Evolutionary conservation across 225 moss, liverwort and hornwort species (phyloP).

Genomic region (Bryum argenteum): DNA sequence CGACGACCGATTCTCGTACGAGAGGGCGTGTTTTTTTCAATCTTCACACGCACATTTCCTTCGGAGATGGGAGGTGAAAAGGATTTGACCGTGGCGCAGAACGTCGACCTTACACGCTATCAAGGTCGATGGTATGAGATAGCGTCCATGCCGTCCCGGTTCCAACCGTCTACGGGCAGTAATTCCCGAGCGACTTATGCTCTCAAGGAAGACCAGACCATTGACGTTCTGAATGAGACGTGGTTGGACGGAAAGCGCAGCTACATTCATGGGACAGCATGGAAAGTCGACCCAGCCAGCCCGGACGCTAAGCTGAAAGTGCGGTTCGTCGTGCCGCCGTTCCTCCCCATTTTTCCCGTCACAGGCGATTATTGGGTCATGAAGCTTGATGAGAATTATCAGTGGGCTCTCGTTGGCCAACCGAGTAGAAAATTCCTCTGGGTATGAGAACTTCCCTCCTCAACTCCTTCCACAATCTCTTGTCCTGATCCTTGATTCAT

Average conservation of each 20-base stretch:
- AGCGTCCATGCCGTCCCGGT: constrained; percentile 62
- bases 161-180: constrained; percentile 64
- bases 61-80: constrained; percentile 44
- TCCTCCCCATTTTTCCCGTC: constrained; percentile 70
- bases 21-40: neutral
- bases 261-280: constrained; percentile 65
- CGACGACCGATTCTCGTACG: neutral
- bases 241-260: constrained; percentile 67
- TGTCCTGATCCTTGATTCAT: neutral
- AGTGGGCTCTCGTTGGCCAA: constrained; percentile 81
- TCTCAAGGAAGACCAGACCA: constrained; percentile 62
- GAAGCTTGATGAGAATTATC: constrained; percentile 66
- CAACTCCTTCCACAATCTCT: constrained; percentile 8
- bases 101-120: constrained; percentile 72
- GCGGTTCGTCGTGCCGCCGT: constrained; percentile 77
- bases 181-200: constrained; percentile 78
- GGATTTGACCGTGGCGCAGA: constrained; percentile 62
- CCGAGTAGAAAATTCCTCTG: constrained; percentile 73
- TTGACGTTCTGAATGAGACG: constrained; percentile 76
- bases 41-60: neutral
- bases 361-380: constrained; percentile 89
- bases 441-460: constrained; percentile 40
- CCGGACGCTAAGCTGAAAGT: constrained; percentile 74
- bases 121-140: constrained; percentile 86
- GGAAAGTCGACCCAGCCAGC: constrained; percentile 62